Evolutionary conservation across 306 rosid genomes (phyloP).

Genomic region (Trifolium pratense): DNA sequence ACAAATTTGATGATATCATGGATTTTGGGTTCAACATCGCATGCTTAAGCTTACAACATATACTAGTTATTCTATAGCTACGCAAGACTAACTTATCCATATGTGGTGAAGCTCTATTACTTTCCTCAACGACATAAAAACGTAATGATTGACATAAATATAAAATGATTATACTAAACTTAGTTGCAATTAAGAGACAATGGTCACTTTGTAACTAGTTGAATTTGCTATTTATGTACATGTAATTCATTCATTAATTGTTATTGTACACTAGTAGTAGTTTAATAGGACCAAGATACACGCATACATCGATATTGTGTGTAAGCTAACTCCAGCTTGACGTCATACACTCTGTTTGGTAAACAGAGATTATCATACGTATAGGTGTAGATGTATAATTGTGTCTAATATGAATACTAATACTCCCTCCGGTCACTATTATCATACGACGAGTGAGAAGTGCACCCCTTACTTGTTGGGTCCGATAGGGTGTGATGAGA

Average conservation of each 20-base stretch:
- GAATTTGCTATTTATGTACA: slow-evolving; percentile 29
- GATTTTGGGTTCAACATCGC: background rate
- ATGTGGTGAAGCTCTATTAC: slow-evolving; percentile 28
- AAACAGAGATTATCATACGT: slow-evolving; percentile 46
- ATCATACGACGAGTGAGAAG: too few relatives aligned
- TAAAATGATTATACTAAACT: slow-evolving; percentile 28
- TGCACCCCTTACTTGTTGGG: too few relatives aligned
- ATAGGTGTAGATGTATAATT: too few relatives aligned
- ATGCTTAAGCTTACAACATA: slow-evolving; percentile 25
- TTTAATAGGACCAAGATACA: slow-evolving; percentile 23
- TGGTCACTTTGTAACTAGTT: slow-evolving; percentile 33
- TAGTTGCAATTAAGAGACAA: slow-evolving; percentile 38
- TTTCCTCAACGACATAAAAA: slow-evolving; percentile 17
- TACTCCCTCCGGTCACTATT: too few relatives aligned
- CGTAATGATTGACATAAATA: slow-evolving; percentile 24
- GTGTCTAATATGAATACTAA: too few relatives aligned
- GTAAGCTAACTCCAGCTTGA: slow-evolving; percentile 26
- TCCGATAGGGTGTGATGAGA: too few relatives aligned
- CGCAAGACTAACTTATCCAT: background rate
- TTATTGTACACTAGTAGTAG: background rate
- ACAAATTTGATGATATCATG: slow-evolving; percentile 1
- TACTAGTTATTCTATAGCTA: slow-evolving; percentile 18
- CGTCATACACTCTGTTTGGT: slow-evolving; percentile 43
- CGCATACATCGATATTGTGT: slow-evolving; percentile 13
- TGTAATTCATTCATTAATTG: background rate